Evolutionary conservation across 2,329 filamentous ascomycete genomes (phyloP), one percentile per base, ranked within the genome.

Genomic region (Xylariaceae sp.): DNA sequence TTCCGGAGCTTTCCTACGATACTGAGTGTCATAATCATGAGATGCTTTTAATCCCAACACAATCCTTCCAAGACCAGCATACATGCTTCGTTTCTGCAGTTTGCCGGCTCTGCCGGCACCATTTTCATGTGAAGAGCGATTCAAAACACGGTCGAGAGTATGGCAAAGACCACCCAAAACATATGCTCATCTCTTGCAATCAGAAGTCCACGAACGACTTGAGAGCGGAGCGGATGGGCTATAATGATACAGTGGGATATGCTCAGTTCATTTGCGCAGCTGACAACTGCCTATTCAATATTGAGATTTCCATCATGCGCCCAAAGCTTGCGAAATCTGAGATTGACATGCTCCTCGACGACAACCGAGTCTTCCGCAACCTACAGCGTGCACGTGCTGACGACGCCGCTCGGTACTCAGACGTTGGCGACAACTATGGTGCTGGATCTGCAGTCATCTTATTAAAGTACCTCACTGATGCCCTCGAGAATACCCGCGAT

Each of bases 391-490:
- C 79, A 1, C 73, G 74, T 26, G 68, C 71, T 26, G 64, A 76
- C 7, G 81, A 85, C 29, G 79, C 81, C 0, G 72, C 71, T 0
- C 74, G 83, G 7, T 85, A 81, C 59, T 68, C 72, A 3, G 74
- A 76, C 19, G 72, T 78, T 1, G 69, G 73, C 2, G 70, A 77
- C 14, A 69, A 74, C 7, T 79, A 77, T 69, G 69, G 67, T 2
- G 67, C 70, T 2, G 72, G 74, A n/a, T 73, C 78, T 0, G 72
- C 79, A 2, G 50, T 65, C 6, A 81, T 81, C 10, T 68, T 85
- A 2, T 77, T 79, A 53, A 78, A 76, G 6, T 85, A 85, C 48
- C 68, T 84, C 2, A 77, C 75, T 29, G 81, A 85, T 55, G 71
- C 80, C 5, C 71, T 81, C 2, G 73, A 77, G 1, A 67, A 70